Evolutionary conservation across 306 rosid species (phyloP).

Genomic region (Prunus kanzakura): DNA sequence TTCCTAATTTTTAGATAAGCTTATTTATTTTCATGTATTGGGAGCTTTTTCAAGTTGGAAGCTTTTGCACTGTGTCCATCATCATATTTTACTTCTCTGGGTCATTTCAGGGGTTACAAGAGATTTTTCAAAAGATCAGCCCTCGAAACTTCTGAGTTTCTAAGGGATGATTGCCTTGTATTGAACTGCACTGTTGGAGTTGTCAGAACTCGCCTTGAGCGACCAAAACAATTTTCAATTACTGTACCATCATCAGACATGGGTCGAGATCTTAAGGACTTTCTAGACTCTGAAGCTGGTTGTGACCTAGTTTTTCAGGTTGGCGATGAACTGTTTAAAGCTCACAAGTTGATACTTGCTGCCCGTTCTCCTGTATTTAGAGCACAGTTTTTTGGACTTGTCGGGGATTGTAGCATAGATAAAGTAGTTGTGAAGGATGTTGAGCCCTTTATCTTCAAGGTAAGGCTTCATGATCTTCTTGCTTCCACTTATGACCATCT

Average conservation of each 20-base stretch:
- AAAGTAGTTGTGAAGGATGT: slow-evolving; percentile 68
- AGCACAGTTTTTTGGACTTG: slow-evolving; percentile 74
- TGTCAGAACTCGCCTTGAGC: slow-evolving; percentile 74
- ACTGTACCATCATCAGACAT: slow-evolving; percentile 57
- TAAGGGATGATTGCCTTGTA: slow-evolving; percentile 83
- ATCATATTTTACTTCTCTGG: not conserved
- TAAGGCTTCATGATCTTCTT: slow-evolving; percentile 23
- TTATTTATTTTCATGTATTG: not conserved
- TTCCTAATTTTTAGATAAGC: not conserved
- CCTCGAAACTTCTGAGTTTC: slow-evolving; percentile 71
- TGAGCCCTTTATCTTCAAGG: slow-evolving; percentile 93
- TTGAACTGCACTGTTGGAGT: slow-evolving; percentile 96
- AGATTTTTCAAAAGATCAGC: slow-evolving; percentile 68
- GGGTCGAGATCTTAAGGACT: slow-evolving; percentile 64
- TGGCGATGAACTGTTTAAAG: slow-evolving; percentile 62
- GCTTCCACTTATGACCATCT: slow-evolving; percentile 10
- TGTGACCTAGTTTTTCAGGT: slow-evolving; percentile 77
- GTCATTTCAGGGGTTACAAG: slow-evolving; percentile 82
- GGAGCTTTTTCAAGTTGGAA: not conserved
- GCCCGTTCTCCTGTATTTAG: slow-evolving; percentile 83
- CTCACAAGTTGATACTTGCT: slow-evolving; percentile 86
- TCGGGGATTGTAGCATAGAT: slow-evolving; percentile 60
- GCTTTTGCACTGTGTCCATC: not conserved
- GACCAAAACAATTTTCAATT: slow-evolving; percentile 48
- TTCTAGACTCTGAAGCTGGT: slow-evolving; percentile 71